Evolutionary conservation across 164 flowering plant species (phyloP), one percentile per base, ranked within the genome.

Genomic region (Annona squamosa): DNA sequence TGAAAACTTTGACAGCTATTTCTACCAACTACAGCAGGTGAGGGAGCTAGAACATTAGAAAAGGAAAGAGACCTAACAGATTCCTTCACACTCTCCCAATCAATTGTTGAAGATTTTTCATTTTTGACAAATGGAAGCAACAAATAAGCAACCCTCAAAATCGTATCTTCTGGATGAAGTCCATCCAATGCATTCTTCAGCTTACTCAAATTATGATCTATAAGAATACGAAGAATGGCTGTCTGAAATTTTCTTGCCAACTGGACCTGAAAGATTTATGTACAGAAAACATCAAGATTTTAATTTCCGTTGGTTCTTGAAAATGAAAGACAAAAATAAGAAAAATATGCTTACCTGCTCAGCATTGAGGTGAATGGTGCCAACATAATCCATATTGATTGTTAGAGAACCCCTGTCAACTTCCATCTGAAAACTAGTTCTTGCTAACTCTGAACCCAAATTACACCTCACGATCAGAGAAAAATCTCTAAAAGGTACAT

Each of bases 201-300:
- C 42, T 81, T 84, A 18, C 78, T 70, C 46, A 81, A 46, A 69
- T 77, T 75, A 42, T 75, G 87, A 67, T 88, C 83, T 41, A 85
- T 16, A 19, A 94, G 88, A 69, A 87, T 44, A 77, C 82, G 82
- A 42, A 94, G 77, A 71, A 92, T 46, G 12, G 84, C 77, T 13
- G 69, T 64, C 66, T 92, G 93, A 79, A 91, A 94, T 79, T 59
- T 82, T 83, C 82, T 87, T 62, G 90, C 91, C 57, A 79, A 16
- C 48, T 74, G 65, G 70, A 91, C 89, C 98, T 94, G 86, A 48
- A 2, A 74, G 77, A 2, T 76, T 4, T 48, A 16, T 66, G 68
- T 10, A 57, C 3, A 17, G 46, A 75, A 19, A 42, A 45, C 63
- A 46, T 41, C 10, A 7, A 41, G 4, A 4, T 47, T 12, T 6